Conservation (phyloP, 495 filamentous ascomycete genomes). For the Neurospora sp. region DNA sequence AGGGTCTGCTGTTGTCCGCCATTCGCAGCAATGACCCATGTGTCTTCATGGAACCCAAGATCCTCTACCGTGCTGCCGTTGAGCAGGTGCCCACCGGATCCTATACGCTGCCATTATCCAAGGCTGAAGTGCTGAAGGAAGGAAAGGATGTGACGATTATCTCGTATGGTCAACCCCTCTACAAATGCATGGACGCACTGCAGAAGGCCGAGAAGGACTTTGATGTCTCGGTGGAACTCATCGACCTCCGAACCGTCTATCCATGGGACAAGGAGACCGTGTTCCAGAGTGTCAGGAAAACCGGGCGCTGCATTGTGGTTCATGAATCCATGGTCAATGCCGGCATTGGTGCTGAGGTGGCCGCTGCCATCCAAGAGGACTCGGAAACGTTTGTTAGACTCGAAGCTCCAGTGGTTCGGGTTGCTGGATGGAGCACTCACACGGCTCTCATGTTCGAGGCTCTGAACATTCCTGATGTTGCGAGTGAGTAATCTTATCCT, state of each 20-base stretch:
- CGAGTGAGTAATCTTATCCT: conserved; percentile 52
- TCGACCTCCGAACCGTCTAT: conserved; percentile 86
- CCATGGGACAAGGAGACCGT: conserved; percentile 90
- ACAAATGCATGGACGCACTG: conserved; percentile 74
- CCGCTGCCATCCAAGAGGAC: conserved; percentile 81
- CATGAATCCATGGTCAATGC: conserved; percentile 96
- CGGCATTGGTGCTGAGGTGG: conserved; percentile 86
- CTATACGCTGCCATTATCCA: conserved; percentile 78
- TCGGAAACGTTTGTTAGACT: conserved; percentile 70
- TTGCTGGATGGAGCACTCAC: conserved; percentile 89
- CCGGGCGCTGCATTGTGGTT: conserved; percentile 81
- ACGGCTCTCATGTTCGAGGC: conserved; percentile 73
- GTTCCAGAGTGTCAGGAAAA: conserved; percentile 77
- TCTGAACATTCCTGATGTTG: conserved; percentile 84
- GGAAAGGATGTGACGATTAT: conserved; percentile 80
- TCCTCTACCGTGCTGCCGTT: conserved; percentile 86
- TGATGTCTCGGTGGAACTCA: conserved; percentile 72
- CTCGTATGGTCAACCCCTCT: conserved; percentile 87
- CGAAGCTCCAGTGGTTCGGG: conserved; percentile 84
- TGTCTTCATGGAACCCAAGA: conserved; percentile 95
- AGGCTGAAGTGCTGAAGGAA: conserved; percentile 78
- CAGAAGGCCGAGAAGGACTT: conserved; percentile 71
- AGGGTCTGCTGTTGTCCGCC: conserved; percentile 77
- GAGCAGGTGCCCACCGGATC: conserved; percentile 82
- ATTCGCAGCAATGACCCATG: conserved; percentile 81